A percentile compares a stretch with the other conserved stretches of the same genome.
Evolutionary conservation across 2,329 filamentous ascomycete species (phyloP).

Genomic region (Pseudonectria buxi): DNA sequence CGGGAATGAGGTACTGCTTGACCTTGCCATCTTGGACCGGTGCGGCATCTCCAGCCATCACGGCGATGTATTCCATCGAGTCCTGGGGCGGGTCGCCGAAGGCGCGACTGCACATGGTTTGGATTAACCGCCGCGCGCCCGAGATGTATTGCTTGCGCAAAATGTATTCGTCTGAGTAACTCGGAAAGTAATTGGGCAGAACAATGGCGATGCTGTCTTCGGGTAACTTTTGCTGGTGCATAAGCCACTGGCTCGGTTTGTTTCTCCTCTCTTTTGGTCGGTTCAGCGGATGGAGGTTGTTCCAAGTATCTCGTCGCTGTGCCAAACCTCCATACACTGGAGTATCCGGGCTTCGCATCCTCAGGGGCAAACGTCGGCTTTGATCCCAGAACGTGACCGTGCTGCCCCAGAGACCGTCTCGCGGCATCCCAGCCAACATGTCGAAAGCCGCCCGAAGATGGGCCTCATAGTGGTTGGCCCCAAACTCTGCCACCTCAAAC

Average conservation of each 20-base stretch:
- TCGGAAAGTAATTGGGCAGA: slow-evolving; percentile 8
- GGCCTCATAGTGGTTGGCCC: slow-evolving; percentile 19
- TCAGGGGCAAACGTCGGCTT: no score
- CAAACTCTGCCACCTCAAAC: slow-evolving; percentile 13
- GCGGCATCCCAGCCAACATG: slow-evolving; percentile 16
- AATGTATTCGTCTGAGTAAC: not conserved
- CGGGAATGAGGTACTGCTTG: no score
- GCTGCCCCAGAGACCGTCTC: slow-evolving; percentile 2
- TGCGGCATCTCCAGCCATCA: not conserved
- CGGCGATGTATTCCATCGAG: not conserved
- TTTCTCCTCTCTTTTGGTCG: not conserved
- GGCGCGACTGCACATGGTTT: no score
- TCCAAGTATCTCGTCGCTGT: slow-evolving; percentile 7
- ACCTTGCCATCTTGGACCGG: no score
- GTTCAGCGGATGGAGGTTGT: slow-evolving; percentile 13
- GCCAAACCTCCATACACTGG: slow-evolving; percentile 13
- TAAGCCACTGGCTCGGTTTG: not conserved
- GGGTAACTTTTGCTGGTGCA: not conserved
- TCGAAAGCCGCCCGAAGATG: slow-evolving; percentile 20
- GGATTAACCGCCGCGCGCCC: no score
- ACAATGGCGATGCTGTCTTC: slow-evolving; percentile 4
- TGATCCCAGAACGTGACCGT: slow-evolving; percentile 12
- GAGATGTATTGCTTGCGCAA: not conserved
- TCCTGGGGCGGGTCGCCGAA: no score
- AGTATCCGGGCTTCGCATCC: not conserved